These are phyloP conservation scores for Arachis hypogaea DNA, from an alignment of 306 rosid genomes.

Conservation along the genomic window DNA sequence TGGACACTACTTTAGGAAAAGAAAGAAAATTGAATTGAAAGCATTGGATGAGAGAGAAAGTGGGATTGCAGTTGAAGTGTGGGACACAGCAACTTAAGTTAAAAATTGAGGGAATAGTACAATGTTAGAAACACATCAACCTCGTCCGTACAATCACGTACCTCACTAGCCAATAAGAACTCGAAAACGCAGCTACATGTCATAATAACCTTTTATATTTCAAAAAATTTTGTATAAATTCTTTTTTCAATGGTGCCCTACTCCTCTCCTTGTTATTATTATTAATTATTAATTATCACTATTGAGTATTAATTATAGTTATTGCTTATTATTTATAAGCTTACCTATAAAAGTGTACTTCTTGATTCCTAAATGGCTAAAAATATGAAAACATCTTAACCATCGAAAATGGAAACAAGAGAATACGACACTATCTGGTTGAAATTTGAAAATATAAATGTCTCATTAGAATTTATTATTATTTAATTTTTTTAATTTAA, in stretches of 20 bases:
- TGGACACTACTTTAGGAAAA: background rate
- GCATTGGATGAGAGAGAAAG: background rate
- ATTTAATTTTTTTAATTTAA: too few relatives aligned
- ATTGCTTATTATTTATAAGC: too few relatives aligned
- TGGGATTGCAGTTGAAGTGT: background rate
- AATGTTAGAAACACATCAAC: conserved; percentile 30
- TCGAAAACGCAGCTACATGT: conserved; percentile 28
- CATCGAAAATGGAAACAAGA: too few relatives aligned
- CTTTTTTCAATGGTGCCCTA: background rate
- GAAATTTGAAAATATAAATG: too few relatives aligned
- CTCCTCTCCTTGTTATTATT: background rate
- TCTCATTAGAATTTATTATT: too few relatives aligned
- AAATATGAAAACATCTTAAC: too few relatives aligned
- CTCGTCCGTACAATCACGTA: conserved; percentile 42
- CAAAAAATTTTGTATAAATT: background rate
- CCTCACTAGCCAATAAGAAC: background rate
- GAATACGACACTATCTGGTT: too few relatives aligned
- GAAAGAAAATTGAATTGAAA: background rate
- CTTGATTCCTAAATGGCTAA: too few relatives aligned
- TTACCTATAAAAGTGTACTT: too few relatives aligned
- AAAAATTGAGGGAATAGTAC: conserved; percentile 25
- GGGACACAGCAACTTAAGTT: background rate
- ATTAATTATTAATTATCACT: too few relatives aligned
- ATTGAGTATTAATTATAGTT: too few relatives aligned
- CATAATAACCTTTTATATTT: conserved; percentile 25